Evolutionary conservation across 192 early-diverging fungal species (phyloP), one percentile per base, ranked within the genome.

Genomic region (Entomortierella chlamydospora): DNA sequence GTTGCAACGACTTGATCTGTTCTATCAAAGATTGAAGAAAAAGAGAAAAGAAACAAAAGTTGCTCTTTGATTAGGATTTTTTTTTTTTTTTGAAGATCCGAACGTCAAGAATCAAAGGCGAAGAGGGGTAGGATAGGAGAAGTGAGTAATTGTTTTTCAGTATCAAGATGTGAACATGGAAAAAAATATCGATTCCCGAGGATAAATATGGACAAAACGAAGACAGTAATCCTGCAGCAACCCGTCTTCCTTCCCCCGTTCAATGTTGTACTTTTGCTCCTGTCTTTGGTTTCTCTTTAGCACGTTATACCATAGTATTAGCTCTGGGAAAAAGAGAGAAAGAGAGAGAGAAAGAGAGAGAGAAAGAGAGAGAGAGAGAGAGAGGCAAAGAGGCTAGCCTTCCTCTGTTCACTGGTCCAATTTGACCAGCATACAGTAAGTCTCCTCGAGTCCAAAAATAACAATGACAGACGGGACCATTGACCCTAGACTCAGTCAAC

Each of bases 141-240:
- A 26, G 22, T 47, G 50, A 34, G n/a, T 9, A 20, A 57, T 34
- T 30, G 56, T 2, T 57, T 57, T 52, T n/a, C n/a, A 53, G 34
- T 13, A n/a, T 53, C 18, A 55, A 47, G 42, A 47, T n/a, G 15
- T 15, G n/a, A 39, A 22, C 30, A 45, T 56, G 31, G 37, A 29
- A 20, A 17, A 17, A 11, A 47, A 47, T 15, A 12, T n/a, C 25
- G 54, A 56, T 56, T 56, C 64, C 52, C 64, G 53, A 66, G 64
- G 64, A 57, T 57, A 67, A 23, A 67, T 45, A 57, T 57, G 54
- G 64, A 57, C 64, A 57, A 67, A 52, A n/a, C 18, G 41, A 30
- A 39, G 17, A n/a, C n/a, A n/a, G n/a, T n/a, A n/a, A n/a, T n/a
- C n/a, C n/a, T n/a, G n/a, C n/a, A n/a, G n/a, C n/a, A n/a, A n/a